Evolutionary conservation across 169 alveolate species (phyloP), one percentile per base, ranked within the genome.

Genomic region (Cryptosporidium felis): DNA sequence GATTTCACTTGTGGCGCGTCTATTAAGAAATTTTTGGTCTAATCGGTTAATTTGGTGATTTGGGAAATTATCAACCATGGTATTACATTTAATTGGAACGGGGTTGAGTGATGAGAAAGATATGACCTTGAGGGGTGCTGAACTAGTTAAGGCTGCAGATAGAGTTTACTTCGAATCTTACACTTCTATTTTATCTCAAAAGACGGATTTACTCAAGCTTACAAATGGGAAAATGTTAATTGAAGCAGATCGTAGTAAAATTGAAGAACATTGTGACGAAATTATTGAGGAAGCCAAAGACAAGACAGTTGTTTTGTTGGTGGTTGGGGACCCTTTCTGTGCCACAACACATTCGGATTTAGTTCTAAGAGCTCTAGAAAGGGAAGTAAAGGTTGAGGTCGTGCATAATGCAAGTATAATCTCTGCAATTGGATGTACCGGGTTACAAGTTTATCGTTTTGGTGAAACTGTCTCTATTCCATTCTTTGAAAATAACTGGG

Each of bases 381-480:
- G 88, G 79, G 96, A 95, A n/a, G 94, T 97, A 0, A 66, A 94
- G 38, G 98, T 97, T 9, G 96, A 95, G 65, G 95, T 95, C 8
- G 91, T 95, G n/a, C 98, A 96, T 81, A 97, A 97, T 91, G 98
- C 98, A 28, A 94, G 98, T 21, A 96, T 95, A 16, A 91, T 96
- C 4, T 90, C 91, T 41, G 91, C 90, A 21, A 89, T 91, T 34
- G 94, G 93, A 0, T 90, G 92, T 63, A 82, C 93, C 16, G 95
- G 95, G 10, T 85, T 94, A 74, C 91, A 95, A 90, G 91, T 98
- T 32, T 98, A 97, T 89, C 95, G 99, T 81, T 98, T 97, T 91
- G 99, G 99, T 26, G 99, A 97, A 89, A 96, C 97, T 3, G 99
- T 98, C 4, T 96, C 99, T 26, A 95, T 98, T 60, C 99, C 99